Conservation (phyloP, 768 basidiomycete genomes). For the Boletus pseudopeckii region DNA sequence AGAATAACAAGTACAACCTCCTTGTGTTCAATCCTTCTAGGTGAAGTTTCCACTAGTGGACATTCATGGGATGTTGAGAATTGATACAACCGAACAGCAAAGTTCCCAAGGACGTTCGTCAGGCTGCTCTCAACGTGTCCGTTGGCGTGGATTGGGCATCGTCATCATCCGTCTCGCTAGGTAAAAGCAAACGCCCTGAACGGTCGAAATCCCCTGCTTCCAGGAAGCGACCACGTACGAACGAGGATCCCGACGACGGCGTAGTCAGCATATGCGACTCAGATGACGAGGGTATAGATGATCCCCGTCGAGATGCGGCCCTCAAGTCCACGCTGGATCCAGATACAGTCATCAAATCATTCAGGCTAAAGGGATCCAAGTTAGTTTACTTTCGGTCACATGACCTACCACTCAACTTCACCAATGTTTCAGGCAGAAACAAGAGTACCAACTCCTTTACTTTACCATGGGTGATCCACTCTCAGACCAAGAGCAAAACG, state of each 20-base stretch:
- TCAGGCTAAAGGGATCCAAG: slow-evolving; percentile 47
- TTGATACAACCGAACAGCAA: slow-evolving; percentile 11
- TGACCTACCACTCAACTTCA: not conserved
- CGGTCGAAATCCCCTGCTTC: slow-evolving; percentile 20
- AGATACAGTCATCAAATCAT: slow-evolving; percentile 40
- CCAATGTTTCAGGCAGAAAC: slow-evolving; percentile 26
- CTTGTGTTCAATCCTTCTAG: slow-evolving; percentile 75
- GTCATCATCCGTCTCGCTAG: slow-evolving; percentile 6
- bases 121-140: slow-evolving; percentile 17
- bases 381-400: slow-evolving; percentile 27
- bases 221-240: slow-evolving; percentile 29
- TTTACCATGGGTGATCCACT: slow-evolving; percentile 72
- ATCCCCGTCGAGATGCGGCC: not conserved
- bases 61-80: not conserved
- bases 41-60: slow-evolving; percentile 36
- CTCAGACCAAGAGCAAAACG: slow-evolving; percentile 46
- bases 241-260: slow-evolving; percentile 26
- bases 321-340: slow-evolving; percentile 24
- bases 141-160: slow-evolving; percentile 1
- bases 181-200: slow-evolving; percentile 23
- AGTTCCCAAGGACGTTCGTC: slow-evolving; percentile 12
- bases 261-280: slow-evolving; percentile 23
- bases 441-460: slow-evolving; percentile 78
- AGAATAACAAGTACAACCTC: slow-evolving; percentile 55
- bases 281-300: slow-evolving; percentile 6